Conservation (phyloP, 495 filamentous ascomycete species). For the Amniculicola lignicola region DNA sequence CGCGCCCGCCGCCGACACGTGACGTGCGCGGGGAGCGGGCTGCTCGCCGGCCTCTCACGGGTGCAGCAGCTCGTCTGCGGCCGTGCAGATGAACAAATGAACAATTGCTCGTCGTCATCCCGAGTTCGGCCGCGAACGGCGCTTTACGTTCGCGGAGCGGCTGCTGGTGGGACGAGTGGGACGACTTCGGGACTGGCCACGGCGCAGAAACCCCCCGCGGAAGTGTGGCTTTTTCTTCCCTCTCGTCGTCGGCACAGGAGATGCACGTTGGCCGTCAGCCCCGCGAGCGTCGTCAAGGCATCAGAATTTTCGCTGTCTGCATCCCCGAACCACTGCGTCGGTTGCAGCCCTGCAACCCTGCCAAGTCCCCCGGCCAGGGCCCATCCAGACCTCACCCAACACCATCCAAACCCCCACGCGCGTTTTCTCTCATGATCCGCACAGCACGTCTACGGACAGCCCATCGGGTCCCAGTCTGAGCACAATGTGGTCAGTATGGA, state of each 20-base stretch:
- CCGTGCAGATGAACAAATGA: conserved; percentile 1
- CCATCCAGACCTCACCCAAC: conserved; percentile 6
- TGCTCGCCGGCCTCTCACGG: not conserved
- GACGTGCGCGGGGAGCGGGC: not conserved
- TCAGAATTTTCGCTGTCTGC: conserved; percentile 6
- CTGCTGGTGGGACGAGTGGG: not conserved
- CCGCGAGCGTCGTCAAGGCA: not conserved
- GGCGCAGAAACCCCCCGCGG: conserved; percentile 3
- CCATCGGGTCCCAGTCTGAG: conserved; percentile 38
- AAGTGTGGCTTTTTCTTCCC: conserved; percentile 22
- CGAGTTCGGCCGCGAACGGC: conserved; percentile 5
- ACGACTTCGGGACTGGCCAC: conserved; percentile 4
- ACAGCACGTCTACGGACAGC: conserved; percentile 28
- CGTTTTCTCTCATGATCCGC: not conserved
- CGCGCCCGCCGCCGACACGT: conserved; percentile 11
- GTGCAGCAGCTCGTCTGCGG: not conserved
- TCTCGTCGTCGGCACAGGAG: not conserved
- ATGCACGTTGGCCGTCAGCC: not conserved
- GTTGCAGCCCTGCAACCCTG: conserved; percentile 23
- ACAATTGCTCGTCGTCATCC: conserved; percentile 32
- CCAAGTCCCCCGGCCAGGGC: conserved; percentile 12
- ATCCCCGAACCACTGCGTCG: not conserved
- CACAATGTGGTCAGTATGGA: conserved; percentile 7
- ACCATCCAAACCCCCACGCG: conserved; percentile 13
- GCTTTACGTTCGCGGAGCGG: conserved; percentile 13